Evolutionary conservation across 805 yeast species (phyloP), one percentile per base, ranked within the genome.

Genomic region (Lipomyces sp.): DNA sequence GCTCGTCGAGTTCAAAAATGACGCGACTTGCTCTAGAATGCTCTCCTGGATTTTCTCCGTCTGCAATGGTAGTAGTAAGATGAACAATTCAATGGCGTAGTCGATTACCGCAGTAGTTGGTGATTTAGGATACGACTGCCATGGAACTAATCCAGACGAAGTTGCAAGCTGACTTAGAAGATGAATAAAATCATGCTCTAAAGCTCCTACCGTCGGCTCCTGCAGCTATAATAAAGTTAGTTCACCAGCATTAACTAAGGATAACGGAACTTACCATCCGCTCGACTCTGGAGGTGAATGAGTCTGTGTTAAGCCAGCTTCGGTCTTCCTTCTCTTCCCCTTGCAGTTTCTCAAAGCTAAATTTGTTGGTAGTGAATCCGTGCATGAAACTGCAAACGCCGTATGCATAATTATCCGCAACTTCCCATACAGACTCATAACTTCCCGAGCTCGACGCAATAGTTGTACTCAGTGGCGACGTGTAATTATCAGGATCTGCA

Each of bases 41-140:
- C 98, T 92, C 65, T 89, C 87, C 73, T 94, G 98, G 62, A 95
- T 89, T 68, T 91, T 90, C 3, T 85, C 78, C 6, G 93, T 86
- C 71, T 94, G 83, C 65, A 82, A 80, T 0, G 96, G 90, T 70
- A 94, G 89, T 0, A 89, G 81, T 7, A 83, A 74, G 4, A 90
- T 86, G 74, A 92, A 90, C 1, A 93, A 81, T 66, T 89, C 92
- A 73, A 94, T 86, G 0, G 97, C 88, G 1, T 84, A 75, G 77
- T 94, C 97, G n/a, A 92, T 83, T 2, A 90, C 77, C 60, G 86
- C 79, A 0, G 86, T 84, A 1, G 81, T 73, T 7, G 75, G 67
- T 37, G 81, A 77, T 0, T 63, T 69, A 11, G 71, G 71, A 6
- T 50, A 56, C 4, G 62, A 37, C 50, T 67, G 69, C 71, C 70